Conservation (phyloP, 768 basidiomycete species). For the Chalciporus chontae region DNA sequence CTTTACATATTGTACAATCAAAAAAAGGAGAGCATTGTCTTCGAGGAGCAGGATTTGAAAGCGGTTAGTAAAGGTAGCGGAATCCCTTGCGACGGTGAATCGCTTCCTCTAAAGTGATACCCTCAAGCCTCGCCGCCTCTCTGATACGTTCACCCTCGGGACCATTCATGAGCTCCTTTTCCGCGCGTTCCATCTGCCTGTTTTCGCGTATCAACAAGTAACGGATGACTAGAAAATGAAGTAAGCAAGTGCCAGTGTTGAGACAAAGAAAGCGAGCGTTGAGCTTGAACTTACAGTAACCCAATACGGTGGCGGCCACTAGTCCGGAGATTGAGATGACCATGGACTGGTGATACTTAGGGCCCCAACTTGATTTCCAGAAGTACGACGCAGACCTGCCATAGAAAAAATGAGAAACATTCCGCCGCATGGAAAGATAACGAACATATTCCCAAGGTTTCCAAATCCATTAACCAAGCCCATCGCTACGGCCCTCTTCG, state of each 20-base stretch:
- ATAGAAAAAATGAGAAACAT: neutral
- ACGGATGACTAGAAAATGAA: slow-evolving; percentile 36
- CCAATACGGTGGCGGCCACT: slow-evolving; percentile 28
- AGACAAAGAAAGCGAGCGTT: neutral
- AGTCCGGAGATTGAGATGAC: slow-evolving; percentile 41
- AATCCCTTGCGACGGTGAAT: slow-evolving; percentile 54
- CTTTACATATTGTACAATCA: neutral
- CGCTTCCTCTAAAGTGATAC: slow-evolving; percentile 57
- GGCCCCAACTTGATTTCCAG: slow-evolving; percentile 62
- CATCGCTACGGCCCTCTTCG: slow-evolving; percentile 49
- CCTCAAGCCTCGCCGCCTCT: slow-evolving; percentile 57
- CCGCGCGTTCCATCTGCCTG: slow-evolving; percentile 46
- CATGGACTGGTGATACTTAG: slow-evolving; percentile 62
- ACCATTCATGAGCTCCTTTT: slow-evolving; percentile 40
- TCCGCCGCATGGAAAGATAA: neutral
- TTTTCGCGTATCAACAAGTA: slow-evolving; percentile 48
- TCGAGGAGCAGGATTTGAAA: neutral
- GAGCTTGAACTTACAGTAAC: slow-evolving; percentile 29
- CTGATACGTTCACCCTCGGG: slow-evolving; percentile 49
- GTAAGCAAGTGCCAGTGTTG: neutral
- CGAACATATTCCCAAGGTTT: slow-evolving; percentile 58
- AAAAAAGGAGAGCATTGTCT: neutral
- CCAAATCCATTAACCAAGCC: slow-evolving; percentile 62
- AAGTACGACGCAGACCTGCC: slow-evolving; percentile 56
- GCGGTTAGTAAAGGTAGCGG: slow-evolving; percentile 48